phyloP scores from a whole-genome alignment of 2,329 filamentous ascomycete genomes.

The Colletotrichum sp. region DNA sequence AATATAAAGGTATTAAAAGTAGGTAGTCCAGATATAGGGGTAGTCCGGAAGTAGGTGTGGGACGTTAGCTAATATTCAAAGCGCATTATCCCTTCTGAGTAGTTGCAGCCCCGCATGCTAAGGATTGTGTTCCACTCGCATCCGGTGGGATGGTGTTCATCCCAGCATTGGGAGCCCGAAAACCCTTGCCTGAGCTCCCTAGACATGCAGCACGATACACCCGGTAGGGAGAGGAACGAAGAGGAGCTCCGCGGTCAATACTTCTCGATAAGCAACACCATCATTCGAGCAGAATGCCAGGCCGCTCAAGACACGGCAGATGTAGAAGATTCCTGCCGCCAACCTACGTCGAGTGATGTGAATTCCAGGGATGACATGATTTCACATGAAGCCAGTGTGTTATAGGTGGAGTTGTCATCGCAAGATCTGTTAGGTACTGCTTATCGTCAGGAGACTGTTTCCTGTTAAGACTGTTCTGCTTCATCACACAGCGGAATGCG shows the following conservation, averaged over 20 bases:
- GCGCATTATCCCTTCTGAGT: not conserved
- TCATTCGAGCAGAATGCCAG: rapidly evolving
- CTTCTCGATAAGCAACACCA: not conserved
- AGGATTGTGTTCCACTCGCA: not conserved
- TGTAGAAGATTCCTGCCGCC: not conserved
- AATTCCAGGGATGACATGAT: not conserved
- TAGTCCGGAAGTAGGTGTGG: too few species aligned
- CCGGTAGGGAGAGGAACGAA: not conserved
- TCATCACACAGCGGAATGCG: not conserved
- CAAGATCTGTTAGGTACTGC: rapidly evolving
- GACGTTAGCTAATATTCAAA: not conserved
- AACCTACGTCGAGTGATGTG: not conserved
- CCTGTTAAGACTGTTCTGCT: not conserved
- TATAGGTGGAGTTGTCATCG: not conserved
- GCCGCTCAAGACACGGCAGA: not conserved
- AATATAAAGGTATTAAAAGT: too few species aligned
- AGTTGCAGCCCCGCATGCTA: not conserved
- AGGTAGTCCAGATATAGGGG: too few species aligned
- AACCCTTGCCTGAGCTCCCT: not conserved
- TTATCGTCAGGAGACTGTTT: rapidly evolving
- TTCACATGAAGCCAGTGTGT: not conserved
- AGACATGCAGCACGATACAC: not conserved
- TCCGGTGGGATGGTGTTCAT: not conserved
- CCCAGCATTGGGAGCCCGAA: too few species aligned
- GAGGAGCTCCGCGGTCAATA: not conserved